Conservation (phyloP, 176 grass and related monocot species). For the Bonia amplexicaulis region DNA sequence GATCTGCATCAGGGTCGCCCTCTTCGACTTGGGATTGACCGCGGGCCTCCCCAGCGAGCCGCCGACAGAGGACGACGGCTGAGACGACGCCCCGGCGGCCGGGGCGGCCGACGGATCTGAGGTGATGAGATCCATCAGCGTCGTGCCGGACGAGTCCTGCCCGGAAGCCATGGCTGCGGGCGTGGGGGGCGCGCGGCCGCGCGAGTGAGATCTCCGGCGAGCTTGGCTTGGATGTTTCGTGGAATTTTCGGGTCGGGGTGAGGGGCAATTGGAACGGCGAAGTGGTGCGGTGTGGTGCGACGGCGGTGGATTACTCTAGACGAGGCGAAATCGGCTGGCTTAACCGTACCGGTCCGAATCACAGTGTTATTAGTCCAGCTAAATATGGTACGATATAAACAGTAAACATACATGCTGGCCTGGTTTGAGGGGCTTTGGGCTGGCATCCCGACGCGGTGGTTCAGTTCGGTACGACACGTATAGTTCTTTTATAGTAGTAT, state of each 20-base stretch:
- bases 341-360: too few relatives aligned
- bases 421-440: too few relatives aligned
- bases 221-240: not conserved
- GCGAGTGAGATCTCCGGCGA: slow-evolving; percentile 48
- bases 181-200: not conserved
- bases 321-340: too few relatives aligned
- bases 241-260: slow-evolving; percentile 15
- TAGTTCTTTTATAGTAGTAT: too few relatives aligned
- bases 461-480: too few relatives aligned
- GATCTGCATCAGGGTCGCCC: slow-evolving; percentile 76
- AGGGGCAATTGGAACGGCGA: not conserved
- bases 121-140: slow-evolving; percentile 98
- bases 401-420: too few relatives aligned
- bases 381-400: too few relatives aligned
- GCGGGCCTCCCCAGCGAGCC: slow-evolving; percentile 53
- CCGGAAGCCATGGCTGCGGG: slow-evolving; percentile 69
- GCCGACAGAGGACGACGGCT: slow-evolving; percentile 33
- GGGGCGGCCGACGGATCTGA: slow-evolving; percentile 65
- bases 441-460: too few relatives aligned
- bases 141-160: slow-evolving; percentile 74
- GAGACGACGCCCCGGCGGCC: slow-evolving; percentile 24
- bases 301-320: not conserved
- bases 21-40: slow-evolving; percentile 86
- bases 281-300: not conserved
- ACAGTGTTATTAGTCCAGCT: too few relatives aligned